Conservation (phyloP, 768 basidiomycete species). For the Mycena crocata region DNA sequence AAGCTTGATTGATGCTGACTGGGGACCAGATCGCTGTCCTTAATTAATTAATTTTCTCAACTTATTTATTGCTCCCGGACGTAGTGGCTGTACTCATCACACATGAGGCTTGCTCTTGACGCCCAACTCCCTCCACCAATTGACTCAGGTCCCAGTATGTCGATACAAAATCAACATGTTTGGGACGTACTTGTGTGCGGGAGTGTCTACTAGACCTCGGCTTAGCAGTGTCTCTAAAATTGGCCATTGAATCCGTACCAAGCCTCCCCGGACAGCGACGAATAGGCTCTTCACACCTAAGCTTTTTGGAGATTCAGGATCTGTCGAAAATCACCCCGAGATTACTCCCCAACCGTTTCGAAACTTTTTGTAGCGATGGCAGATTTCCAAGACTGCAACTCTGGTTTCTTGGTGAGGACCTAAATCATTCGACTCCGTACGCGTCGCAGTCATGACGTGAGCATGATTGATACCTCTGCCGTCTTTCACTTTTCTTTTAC, state of each 20-base stretch:
- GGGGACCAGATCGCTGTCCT: too few relatives aligned
- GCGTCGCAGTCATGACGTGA: slow-evolving; percentile 33
- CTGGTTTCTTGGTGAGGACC: background rate
- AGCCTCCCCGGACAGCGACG: background rate
- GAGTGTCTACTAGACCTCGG: slow-evolving; percentile 1
- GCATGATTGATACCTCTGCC: slow-evolving; percentile 23
- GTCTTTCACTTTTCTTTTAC: background rate
- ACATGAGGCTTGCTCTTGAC: background rate
- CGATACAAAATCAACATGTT: slow-evolving; percentile 3
- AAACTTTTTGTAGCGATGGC: background rate
- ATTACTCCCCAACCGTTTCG: background rate
- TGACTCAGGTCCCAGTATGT: too few relatives aligned
- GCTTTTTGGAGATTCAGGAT: background rate
- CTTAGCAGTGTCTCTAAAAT: background rate
- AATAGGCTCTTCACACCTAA: background rate
- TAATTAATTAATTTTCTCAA: too few relatives aligned
- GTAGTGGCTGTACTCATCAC: background rate
- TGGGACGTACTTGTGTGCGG: slow-evolving; percentile 7
- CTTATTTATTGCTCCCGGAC: too few relatives aligned
- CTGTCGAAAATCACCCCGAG: slow-evolving; percentile 6
- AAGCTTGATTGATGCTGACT: too few relatives aligned
- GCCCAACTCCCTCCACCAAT: background rate
- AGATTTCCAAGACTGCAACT: background rate
- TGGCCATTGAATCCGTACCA: slow-evolving; percentile 1
- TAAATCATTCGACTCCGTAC: slow-evolving; percentile 27